Evolutionary conservation across 2,329 filamentous ascomycete species (phyloP), one percentile per base, ranked within the genome.

Genomic region (Alternaria rosae): DNA sequence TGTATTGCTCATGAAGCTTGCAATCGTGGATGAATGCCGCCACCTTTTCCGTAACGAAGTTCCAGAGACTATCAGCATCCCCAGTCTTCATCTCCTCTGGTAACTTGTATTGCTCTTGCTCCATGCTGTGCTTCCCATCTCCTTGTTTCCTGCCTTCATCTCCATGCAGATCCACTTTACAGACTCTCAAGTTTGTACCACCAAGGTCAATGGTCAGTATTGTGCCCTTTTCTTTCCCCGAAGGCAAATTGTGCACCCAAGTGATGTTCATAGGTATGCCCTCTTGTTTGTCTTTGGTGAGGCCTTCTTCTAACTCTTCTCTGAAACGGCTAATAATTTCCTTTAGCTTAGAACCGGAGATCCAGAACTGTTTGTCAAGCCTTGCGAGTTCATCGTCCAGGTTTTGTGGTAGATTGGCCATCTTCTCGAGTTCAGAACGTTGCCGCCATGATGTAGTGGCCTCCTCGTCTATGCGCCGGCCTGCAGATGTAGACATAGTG

Each of bases 61-160:
- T 92, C 92, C 93, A 98, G 5, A 97, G 87, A 80, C 97, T 92
- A 41, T 97, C 92, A 4, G 91, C 87, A 35, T 89, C 88, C 51
- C 92, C 92, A 2, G 90, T 92, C 84, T 96, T 97, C 70, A 98
- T 86, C 81, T 97, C 92, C 76, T 96, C 91, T 1, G 94, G 94
- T 87, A 98, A 93, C 66, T 91, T 90, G 82, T 97, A 97, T 82
- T 97, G 97, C 75, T 92, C 95, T 83, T 98, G 94, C 68, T 94
- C 93, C 75, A 97, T 96, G 15, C 64, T 58, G 21, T 63, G 66
- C 38, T 70, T 73, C 28, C 66, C 78, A 95, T 92, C 81, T 95
- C 57, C 97, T 79, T 94, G 91, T 23, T 48, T 38, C 55, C 30
- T 15, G 9, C 92, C 94, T 82, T 93, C 92, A 77, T 92, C 88